phyloP scores from a whole-genome alignment of 805 yeast genomes.

The Wickerhamomyces tratensis region DNA sequence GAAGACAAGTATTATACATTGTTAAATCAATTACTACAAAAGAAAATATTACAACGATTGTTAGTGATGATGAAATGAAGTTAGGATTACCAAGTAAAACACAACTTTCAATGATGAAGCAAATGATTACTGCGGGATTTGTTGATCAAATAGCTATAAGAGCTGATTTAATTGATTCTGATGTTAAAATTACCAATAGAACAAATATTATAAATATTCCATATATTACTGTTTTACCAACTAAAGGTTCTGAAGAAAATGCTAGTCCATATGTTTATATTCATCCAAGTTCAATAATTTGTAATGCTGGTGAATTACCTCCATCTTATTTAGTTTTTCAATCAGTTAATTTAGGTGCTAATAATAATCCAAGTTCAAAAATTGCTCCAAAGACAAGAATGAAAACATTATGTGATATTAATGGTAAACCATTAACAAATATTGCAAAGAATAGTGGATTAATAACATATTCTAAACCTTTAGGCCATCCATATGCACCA shows the following conservation, averaged over 20 bases:
- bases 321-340: constrained; percentile 74
- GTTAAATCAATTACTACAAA: constrained; percentile 57
- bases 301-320: constrained; percentile 55
- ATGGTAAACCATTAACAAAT: constrained; percentile 67
- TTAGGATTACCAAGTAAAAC: constrained; percentile 56
- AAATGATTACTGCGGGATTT: constrained; percentile 88
- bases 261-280: constrained; percentile 57
- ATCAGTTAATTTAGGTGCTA: constrained; percentile 47
- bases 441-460: constrained; percentile 66
- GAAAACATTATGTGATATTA: constrained; percentile 67
- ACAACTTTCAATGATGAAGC: constrained; percentile 76
- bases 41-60: constrained; percentile 45
- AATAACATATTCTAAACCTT: constrained; percentile 80
- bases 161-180: constrained; percentile 64
- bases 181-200: constrained; percentile 47
- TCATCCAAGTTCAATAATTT: constrained; percentile 68
- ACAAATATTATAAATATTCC: constrained; percentile 53
- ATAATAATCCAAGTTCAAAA: constrained; percentile 30
- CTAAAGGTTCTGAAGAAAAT: constrained; percentile 22
- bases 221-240: constrained; percentile 43
- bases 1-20: constrained; percentile 71
- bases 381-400: constrained; percentile 47
- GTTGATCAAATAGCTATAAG: constrained; percentile 85
- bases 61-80: constrained; percentile 33
- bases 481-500: constrained; percentile 86